Percentiles rank a stretch among this genome's conserved stretches.
phyloP scores from a whole-genome alignment of 306 rosid species.

The Hylodesmum podocarpum region DNA sequence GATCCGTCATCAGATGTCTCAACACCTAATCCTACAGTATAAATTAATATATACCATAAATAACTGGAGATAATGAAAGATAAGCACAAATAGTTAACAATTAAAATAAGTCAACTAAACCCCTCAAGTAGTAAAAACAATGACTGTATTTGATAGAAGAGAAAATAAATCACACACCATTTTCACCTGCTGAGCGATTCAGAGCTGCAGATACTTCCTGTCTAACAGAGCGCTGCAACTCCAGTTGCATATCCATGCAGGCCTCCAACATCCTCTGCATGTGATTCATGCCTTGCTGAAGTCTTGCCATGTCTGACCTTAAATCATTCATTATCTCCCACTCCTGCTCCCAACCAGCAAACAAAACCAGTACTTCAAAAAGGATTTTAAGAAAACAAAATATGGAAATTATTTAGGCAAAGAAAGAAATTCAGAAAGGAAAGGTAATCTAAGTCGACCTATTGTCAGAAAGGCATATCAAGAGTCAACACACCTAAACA shows the following conservation, averaged over 20 bases:
- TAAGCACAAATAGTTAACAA: background rate
- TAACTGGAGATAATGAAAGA: background rate
- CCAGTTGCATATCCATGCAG: constrained; percentile 99
- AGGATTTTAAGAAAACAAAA: background rate
- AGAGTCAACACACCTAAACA: background rate
- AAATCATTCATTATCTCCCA: constrained; percentile 98
- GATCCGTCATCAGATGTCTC: constrained; percentile 98
- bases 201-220: constrained; percentile 99
- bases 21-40: constrained; percentile 59
- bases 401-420: background rate
- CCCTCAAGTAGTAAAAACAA: constrained; percentile 9
- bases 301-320: constrained; percentile 94
- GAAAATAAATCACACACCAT: constrained; percentile 45
- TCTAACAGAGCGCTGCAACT: constrained; percentile 97
- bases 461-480: constrained; percentile 7
- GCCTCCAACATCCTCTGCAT: constrained; percentile 99
- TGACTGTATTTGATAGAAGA: background rate
- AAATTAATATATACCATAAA: constrained; percentile 13
- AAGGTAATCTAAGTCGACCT: background rate
- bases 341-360: constrained; percentile 60
- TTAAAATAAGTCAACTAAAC: constrained; percentile 1
- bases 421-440: constrained; percentile 1
- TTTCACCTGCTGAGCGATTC: constrained; percentile 84
- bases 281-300: constrained; percentile 99
- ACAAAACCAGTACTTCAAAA: constrained; percentile 25